Conservation (phyloP, 2,329 filamentous ascomycete species). For the Diaporthe caulivora region DNA sequence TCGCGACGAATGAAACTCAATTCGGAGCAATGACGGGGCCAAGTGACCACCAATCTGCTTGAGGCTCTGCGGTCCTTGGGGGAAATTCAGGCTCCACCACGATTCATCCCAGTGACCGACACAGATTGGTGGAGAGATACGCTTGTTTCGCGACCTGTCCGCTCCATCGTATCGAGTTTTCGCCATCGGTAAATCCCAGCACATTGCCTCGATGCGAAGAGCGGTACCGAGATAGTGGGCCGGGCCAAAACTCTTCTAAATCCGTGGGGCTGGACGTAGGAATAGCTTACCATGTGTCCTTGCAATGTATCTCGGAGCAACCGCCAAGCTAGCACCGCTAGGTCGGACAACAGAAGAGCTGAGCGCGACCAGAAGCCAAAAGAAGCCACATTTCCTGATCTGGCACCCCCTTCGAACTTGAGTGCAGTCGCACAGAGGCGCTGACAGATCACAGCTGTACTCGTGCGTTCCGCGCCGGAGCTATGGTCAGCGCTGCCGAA, state of each 20-base stretch:
- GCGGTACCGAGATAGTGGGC: not conserved
- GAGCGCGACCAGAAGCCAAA: not conserved
- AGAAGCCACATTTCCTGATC: not conserved
- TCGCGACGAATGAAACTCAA: not conserved
- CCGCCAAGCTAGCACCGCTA: not conserved
- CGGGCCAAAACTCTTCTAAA: not conserved
- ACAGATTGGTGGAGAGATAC: constrained; percentile 26
- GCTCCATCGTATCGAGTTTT: not conserved
- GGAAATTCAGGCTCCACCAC: constrained; percentile 8
- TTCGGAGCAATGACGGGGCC: constrained; percentile 8
- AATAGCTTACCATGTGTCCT: not conserved
- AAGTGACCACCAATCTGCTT: constrained; percentile 1
- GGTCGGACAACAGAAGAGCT: not conserved
- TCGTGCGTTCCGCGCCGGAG: constrained; percentile 5
- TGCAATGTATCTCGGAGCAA: not conserved
- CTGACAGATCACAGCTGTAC: constrained; percentile 18
- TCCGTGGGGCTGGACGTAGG: not conserved
- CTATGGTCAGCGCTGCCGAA: constrained; percentile 26
- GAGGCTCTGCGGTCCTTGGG: constrained; percentile 28
- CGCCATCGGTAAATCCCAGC: not conserved
- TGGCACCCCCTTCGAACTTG: not conserved
- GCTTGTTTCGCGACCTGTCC: constrained; percentile 6
- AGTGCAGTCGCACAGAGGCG: not conserved
- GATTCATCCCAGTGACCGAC: constrained; percentile 14
- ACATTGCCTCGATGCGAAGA: not conserved